These are phyloP conservation scores for Lagenidium giganteum DNA, from an alignment of 352 stramenopile species.

Conservation along the genomic window DNA sequence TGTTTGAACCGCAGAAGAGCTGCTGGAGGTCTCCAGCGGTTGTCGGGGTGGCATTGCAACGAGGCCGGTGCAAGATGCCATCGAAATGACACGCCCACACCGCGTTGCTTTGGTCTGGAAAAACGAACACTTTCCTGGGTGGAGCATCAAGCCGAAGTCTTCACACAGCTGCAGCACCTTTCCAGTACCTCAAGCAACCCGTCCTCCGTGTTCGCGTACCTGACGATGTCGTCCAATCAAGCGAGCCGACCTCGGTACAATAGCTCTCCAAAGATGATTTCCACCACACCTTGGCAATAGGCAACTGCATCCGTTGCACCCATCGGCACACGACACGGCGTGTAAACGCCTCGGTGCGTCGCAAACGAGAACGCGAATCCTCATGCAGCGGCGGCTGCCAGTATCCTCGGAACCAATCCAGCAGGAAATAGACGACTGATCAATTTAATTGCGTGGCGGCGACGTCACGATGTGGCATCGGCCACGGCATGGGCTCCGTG, in stretches of 20 bases:
- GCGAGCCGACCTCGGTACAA: no score
- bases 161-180: slow-evolving; percentile 9
- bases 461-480: slow-evolving; percentile 11
- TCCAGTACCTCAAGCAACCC: slow-evolving; percentile 12
- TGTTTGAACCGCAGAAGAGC: slow-evolving; percentile 26
- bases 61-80: slow-evolving; percentile 18
- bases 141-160: slow-evolving; percentile 24
- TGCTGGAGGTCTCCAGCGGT: slow-evolving; percentile 23
- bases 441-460: slow-evolving; percentile 1
- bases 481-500: slow-evolving; percentile 15
- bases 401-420: slow-evolving; percentile 9
- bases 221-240: no score
- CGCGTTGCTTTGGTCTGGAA: slow-evolving; percentile 14
- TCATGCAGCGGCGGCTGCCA: slow-evolving; percentile 2
- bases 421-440: slow-evolving; percentile 2
- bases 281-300: slow-evolving; percentile 4
- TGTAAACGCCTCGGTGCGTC: slow-evolving; percentile 8
- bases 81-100: slow-evolving; percentile 19
- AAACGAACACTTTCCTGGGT: slow-evolving; percentile 28
- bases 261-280: neutral
- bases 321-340: slow-evolving; percentile 7
- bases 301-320: slow-evolving; percentile 6
- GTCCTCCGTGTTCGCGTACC: slow-evolving; percentile 2
- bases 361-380: slow-evolving; percentile 6
- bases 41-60: slow-evolving; percentile 9